Evolutionary conservation across 306 rosid genomes (phyloP).

Genomic region (Parietaria judaica): DNA sequence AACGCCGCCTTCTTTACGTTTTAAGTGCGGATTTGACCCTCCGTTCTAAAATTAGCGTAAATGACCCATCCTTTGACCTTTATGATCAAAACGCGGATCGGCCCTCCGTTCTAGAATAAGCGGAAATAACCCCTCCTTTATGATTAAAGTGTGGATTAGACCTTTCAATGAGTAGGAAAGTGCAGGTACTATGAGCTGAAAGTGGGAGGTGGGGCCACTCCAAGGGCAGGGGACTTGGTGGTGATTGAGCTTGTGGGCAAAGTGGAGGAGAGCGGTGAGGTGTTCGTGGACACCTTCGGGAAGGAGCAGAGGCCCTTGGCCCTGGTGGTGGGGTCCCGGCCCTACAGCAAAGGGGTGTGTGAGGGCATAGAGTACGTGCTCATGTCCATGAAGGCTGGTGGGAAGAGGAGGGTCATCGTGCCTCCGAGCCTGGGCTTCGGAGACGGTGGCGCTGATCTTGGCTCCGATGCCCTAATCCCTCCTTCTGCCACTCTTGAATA

Average conservation of each 20-base stretch:
- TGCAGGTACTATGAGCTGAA: conserved; percentile 51
- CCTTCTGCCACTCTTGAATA: conserved; percentile 77
- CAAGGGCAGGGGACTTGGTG: conserved; percentile 68
- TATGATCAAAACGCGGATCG: no score
- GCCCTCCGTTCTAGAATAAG: no score
- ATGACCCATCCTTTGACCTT: no score
- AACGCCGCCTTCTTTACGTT: background rate
- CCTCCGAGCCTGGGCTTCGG: conserved; percentile 74
- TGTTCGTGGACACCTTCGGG: conserved; percentile 76
- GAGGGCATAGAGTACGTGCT: conserved; percentile 77
- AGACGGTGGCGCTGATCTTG: conserved; percentile 79
- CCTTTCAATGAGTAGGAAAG: background rate
- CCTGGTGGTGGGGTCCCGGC: conserved; percentile 80
- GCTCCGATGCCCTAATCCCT: conserved; percentile 64
- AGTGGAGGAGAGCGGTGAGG: conserved; percentile 40
- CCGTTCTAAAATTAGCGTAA: no score
- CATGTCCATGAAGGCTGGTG: conserved; percentile 76
- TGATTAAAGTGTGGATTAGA: no score
- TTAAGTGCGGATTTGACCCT: background rate
- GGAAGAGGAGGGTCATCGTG: conserved; percentile 60
- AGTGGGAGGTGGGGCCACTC: conserved; percentile 69
- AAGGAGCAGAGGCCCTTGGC: conserved; percentile 70
- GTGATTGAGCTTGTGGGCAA: conserved; percentile 72
- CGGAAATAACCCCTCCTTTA: no score
- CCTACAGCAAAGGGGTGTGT: conserved; percentile 82